Evolutionary conservation across 257 asterid genomes (phyloP).

Genomic region (Rhazya stricta): DNA sequence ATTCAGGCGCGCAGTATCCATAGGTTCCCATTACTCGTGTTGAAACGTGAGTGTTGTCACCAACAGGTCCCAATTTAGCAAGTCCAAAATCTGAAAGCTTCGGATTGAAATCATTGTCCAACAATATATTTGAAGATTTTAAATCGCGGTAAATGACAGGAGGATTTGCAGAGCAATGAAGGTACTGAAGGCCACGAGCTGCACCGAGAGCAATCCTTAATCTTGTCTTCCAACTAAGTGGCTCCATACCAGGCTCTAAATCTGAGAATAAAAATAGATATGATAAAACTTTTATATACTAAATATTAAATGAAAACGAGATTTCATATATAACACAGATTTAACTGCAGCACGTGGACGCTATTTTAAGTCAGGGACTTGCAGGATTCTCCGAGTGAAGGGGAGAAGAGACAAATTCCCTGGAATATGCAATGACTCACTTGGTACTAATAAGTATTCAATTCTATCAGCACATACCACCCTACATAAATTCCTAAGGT

Average conservation of each 20-base stretch:
- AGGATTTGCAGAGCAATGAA: conserved; percentile 79
- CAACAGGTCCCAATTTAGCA: conserved; percentile 86
- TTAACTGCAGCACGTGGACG: neutral
- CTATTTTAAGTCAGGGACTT: neutral
- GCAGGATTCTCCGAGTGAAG: neutral
- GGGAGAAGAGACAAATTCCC: neutral
- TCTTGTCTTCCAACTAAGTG: conserved; percentile 75
- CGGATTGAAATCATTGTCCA: conserved; percentile 70
- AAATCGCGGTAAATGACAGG: conserved; percentile 84
- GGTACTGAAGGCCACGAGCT: conserved; percentile 82
- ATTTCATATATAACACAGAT: neutral
- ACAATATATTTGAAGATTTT: conserved; percentile 74
- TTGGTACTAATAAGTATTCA: neutral
- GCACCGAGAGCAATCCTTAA: conserved; percentile 79
- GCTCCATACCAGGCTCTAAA: conserved; percentile 38
- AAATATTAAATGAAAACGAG: no score
- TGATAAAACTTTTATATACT: neutral
- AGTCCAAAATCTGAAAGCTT: conserved; percentile 91
- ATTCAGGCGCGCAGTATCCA: conserved; percentile 92
- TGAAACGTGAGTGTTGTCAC: conserved; percentile 88
- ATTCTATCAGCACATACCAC: neutral
- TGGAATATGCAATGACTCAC: neutral
- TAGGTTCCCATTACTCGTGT: conserved; percentile 93
- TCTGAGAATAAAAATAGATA: conserved; percentile 27
- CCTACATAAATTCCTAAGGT: neutral